Conservation (phyloP, 345 rosid genomes). For the Eucalyptus sp. region DNA sequence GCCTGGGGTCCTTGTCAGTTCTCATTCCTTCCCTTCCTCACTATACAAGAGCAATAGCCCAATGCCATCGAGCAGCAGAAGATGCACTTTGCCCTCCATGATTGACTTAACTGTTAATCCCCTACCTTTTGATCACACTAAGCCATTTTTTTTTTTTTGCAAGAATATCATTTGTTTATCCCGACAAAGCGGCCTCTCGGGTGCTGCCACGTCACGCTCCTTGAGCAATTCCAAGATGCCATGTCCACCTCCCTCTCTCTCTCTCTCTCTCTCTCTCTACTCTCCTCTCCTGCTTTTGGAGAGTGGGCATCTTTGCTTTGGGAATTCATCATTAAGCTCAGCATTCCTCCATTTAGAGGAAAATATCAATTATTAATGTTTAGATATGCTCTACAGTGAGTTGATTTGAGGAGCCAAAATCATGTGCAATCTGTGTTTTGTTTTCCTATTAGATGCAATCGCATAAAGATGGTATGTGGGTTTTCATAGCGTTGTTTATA, state of each 20-base stretch:
- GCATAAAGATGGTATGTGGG: neutral
- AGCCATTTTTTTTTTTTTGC: neutral
- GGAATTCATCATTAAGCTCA: slow-evolving; percentile 7
- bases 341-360: neutral
- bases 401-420: neutral
- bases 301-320: slow-evolving; percentile 28
- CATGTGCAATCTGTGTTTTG: neutral
- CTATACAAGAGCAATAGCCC: neutral
- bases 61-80: neutral
- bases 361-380: neutral
- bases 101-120: neutral
- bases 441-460: neutral
- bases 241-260: neutral
- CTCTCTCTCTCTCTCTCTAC: neutral
- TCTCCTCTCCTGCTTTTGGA: neutral
- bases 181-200: neutral
- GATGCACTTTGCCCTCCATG: neutral
- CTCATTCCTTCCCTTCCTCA: neutral
- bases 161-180: neutral
- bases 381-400: neutral
- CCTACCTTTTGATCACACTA: neutral
- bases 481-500: neutral
- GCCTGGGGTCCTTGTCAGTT: neutral
- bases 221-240: neutral
- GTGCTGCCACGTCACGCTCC: neutral